A percentile compares a stretch with the other conserved stretches of the same genome.
These are phyloP conservation scores for Chenopodium suecicum DNA, from an alignment of 148 eudicot species.

Conservation along the genomic window DNA sequence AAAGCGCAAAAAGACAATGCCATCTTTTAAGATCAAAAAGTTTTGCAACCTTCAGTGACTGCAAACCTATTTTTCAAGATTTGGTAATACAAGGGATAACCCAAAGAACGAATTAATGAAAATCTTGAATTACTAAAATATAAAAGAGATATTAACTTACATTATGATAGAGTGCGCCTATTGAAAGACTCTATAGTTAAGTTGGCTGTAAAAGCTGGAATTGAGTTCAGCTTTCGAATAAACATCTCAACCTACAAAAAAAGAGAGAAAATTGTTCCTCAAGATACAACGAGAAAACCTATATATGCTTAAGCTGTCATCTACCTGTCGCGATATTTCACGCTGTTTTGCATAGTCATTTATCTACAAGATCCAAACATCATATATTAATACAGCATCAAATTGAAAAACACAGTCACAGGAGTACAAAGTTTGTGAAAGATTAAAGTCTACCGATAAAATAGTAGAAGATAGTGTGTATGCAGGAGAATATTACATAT, in stretches of 20 bases:
- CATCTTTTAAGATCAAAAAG: neutral
- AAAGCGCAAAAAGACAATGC: neutral
- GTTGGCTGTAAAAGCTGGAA: constrained; percentile 98
- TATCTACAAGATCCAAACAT: constrained; percentile 42
- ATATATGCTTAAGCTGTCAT: neutral
- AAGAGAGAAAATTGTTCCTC: neutral
- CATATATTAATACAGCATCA: constrained; percentile 1
- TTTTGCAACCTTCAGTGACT: neutral
- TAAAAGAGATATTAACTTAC: neutral
- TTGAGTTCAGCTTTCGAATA: constrained; percentile 78
- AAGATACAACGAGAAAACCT: neutral
- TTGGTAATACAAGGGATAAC: neutral
- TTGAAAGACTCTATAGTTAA: constrained; percentile 96
- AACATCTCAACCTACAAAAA: constrained; percentile 76
- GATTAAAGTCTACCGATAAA: too few relatives aligned
- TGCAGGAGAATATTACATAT: neutral
- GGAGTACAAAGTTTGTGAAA: too few relatives aligned
- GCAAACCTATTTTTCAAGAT: neutral
- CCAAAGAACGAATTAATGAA: neutral
- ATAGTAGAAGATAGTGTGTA: neutral
- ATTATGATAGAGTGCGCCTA: constrained; percentile 81
- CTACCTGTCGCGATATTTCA: constrained; percentile 90
- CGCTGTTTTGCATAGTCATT: constrained; percentile 74
- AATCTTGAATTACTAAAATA: neutral
- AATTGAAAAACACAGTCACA: neutral